These are phyloP conservation scores for Trametes sanguinea DNA, from an alignment of 768 basidiomycete genomes.

Conservation along the genomic window DNA sequence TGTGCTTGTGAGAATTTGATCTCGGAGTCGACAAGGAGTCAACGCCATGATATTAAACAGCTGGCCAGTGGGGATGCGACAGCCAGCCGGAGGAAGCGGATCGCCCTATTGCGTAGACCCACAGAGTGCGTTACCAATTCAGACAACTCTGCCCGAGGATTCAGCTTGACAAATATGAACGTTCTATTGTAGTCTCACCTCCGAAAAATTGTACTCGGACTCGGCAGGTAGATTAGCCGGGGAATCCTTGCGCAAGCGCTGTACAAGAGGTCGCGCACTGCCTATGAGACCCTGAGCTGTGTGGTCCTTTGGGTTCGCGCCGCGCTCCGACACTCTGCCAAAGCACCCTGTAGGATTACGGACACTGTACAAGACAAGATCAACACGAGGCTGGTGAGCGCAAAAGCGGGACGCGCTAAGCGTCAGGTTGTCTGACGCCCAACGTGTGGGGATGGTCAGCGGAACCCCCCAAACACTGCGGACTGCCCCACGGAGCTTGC, in stretches of 20 bases:
- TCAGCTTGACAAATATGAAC: background rate
- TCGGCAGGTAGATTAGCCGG: background rate
- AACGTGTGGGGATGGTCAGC: slow-evolving; percentile 1
- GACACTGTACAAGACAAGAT: background rate
- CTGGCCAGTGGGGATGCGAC: too few relatives aligned
- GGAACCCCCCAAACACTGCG: slow-evolving; percentile 15
- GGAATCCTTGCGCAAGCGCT: background rate
- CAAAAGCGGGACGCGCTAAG: background rate
- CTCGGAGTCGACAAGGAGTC: background rate
- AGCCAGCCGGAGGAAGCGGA: background rate
- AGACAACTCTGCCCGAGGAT: background rate
- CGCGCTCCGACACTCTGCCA: background rate
- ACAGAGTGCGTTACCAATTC: background rate
- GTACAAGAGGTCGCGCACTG: background rate
- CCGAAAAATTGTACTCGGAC: background rate
- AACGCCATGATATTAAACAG: background rate
- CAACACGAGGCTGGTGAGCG: slow-evolving; percentile 10
- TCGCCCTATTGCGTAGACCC: background rate
- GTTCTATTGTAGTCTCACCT: background rate
- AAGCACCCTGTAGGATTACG: background rate
- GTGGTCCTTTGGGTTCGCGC: background rate
- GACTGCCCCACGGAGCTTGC: slow-evolving; percentile 17
- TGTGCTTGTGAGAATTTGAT: background rate
- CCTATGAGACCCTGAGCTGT: background rate
- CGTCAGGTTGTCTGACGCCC: background rate